Conservation (phyloP, 2,329 filamentous ascomycete species). For the Juglanconis sp. region DNA sequence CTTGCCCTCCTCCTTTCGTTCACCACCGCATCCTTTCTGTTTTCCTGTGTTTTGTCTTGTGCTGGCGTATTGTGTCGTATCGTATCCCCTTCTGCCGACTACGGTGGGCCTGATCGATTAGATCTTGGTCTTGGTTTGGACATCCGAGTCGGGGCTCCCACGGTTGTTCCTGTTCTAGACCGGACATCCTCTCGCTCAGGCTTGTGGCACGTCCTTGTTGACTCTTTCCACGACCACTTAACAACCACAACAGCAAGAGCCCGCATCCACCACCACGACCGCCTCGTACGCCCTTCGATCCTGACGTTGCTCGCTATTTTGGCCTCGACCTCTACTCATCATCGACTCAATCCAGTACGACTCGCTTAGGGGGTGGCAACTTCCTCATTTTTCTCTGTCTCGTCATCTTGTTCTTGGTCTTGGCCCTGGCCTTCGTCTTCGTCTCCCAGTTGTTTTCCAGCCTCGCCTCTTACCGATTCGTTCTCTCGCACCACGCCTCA, state of each 20-base stretch:
- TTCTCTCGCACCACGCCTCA: background rate
- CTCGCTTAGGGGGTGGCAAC: slow-evolving; percentile 11
- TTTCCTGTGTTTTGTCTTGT: slow-evolving; percentile 4
- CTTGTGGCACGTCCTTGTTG: slow-evolving; percentile 7
- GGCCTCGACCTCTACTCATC: slow-evolving; percentile 21
- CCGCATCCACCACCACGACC: slow-evolving; percentile 16
- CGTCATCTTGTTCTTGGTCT: slow-evolving; percentile 14
- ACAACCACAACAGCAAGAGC: background rate
- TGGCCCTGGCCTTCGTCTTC: slow-evolving; percentile 20
- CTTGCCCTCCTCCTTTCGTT: slow-evolving; percentile 13
- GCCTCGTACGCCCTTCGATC: background rate
- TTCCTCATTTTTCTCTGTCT: slow-evolving; percentile 17
- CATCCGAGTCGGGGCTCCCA: background rate
- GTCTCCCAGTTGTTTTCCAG: slow-evolving; percentile 18
- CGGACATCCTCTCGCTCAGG: background rate
- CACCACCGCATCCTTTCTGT: slow-evolving; percentile 9
- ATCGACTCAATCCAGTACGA: slow-evolving; percentile 17
- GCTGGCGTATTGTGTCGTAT: background rate
- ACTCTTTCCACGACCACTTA: background rate
- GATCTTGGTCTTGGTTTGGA: slow-evolving; percentile 1
- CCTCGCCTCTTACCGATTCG: slow-evolving; percentile 4
- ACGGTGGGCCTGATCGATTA: slow-evolving; percentile 6
- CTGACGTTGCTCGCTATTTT: background rate
- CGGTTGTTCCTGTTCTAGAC: slow-evolving; percentile 4
- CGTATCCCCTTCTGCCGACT: background rate